Evolutionary conservation across 2,329 filamentous ascomycete species (phyloP).

Genomic region (Trichoderma polysporum): DNA sequence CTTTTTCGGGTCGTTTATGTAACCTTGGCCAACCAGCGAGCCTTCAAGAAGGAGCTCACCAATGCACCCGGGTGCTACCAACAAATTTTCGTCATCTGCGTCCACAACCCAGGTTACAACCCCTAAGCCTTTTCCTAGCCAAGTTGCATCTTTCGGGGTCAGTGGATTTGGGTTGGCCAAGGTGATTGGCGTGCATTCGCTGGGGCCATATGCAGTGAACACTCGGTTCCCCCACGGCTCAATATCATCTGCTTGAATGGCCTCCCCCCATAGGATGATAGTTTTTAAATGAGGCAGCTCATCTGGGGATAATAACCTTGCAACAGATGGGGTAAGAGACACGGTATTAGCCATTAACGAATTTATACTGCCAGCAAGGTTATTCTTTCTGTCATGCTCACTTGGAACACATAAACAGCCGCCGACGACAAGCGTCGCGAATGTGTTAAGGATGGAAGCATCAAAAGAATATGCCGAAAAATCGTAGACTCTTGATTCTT

Average conservation of each 20-base stretch:
- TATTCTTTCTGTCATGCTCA: conserved; percentile 50
- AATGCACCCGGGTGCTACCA: conserved; percentile 26
- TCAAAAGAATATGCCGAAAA: conserved; percentile 29
- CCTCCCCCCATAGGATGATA: conserved; percentile 24
- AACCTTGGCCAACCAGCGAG: conserved; percentile 28
- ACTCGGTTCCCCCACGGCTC: conserved; percentile 12
- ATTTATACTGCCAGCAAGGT: conserved; percentile 44
- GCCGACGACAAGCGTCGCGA: conserved; percentile 31
- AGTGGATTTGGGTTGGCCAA: too few relatives aligned
- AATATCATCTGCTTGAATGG: conserved; percentile 9
- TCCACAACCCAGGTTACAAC: not conserved
- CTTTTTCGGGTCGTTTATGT: conserved; percentile 18
- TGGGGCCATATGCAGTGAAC: conserved; percentile 25
- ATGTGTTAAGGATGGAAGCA: conserved; percentile 21
- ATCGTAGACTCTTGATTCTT: conserved; percentile 24
- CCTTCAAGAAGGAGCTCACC: conserved; percentile 34
- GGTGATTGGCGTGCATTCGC: conserved; percentile 23
- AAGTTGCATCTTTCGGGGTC: not conserved
- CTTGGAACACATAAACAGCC: conserved; percentile 54
- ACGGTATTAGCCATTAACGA: conserved; percentile 29
- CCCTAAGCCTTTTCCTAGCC: not conserved
- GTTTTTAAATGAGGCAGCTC: conserved; percentile 20
- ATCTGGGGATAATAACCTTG: conserved; percentile 15
- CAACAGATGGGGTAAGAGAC: conserved; percentile 23
- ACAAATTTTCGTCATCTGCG: conserved; percentile 19